Base-by-base conservation (phyloP, 2,329 filamentous ascomycete genomes). In the Geosmithia putterillii region DNA sequence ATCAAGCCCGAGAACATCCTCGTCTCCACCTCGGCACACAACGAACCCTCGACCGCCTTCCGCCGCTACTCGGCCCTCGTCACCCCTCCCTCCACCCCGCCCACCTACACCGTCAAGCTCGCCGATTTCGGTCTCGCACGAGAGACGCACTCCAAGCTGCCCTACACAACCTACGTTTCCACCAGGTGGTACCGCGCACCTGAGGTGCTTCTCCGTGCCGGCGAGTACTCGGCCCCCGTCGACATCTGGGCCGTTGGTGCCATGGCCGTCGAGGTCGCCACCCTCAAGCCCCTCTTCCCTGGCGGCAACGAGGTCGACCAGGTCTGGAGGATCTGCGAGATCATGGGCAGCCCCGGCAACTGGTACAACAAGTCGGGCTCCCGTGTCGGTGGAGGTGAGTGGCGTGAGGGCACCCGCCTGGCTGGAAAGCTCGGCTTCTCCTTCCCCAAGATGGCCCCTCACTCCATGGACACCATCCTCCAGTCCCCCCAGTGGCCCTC, bases 1-100 rank as follows among this genome's bases (percentile, higher is more conserved):
- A 96, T 98, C 66, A 98, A 98, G 64, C 92, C 92, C 32, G 92
- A 98, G 64, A 98, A 98, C 63, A 98, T 98, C 47, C 76, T 98
- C 21, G 90, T 98, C 8, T 94, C 92, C 1, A 94, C 89, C 22
- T 94, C 90, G 2, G 78, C 85, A 35, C 86, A 79, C 51, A 82
- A 83, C 50, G 92, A 98, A 54, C 77, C 83, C 42, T 74, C 74
- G 47, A 92, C 85, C 57, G 81, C 89, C 0, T 95, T 96, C 68
- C 82, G 86, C 58, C 78, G 92, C 54, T 98, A 98, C 63, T 96
- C 92, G 1, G 77, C 86, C 7, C 72, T 96, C 48, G 86, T 96
- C 52, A 96, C 92, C 14, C 92, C 92, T 5, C 92, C 92, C 6
- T 94, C 90, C 2, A 96, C 90, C 20, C 92, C 92, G 18, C 87